Conservation (phyloP, 176 grass and related monocot genomes). For the Phyllostachys edulis region DNA sequence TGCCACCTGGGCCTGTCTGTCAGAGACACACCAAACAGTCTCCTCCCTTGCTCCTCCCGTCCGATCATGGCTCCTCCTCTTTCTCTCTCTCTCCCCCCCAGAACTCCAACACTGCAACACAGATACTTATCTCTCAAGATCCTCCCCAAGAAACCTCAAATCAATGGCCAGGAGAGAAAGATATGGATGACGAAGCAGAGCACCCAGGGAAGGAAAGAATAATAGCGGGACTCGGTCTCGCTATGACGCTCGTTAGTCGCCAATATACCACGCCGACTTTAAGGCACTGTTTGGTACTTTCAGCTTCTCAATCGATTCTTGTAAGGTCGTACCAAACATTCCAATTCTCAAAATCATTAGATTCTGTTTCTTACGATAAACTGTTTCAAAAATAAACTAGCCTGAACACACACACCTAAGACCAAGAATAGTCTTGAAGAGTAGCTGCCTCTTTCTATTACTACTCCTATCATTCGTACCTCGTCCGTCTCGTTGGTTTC, state of each 20-base stretch:
- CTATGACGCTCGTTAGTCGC: not conserved
- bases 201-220: not conserved
- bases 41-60: conserved; percentile 58
- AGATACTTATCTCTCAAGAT: not conserved
- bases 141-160: not conserved
- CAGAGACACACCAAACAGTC: conserved; percentile 73
- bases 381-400: no score
- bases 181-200: not conserved
- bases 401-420: no score
- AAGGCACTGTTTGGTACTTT: no score
- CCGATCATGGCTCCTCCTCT: conserved; percentile 25
- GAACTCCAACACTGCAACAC: not conserved
- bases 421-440: not conserved
- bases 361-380: no score
- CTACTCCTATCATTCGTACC: not conserved
- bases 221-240: not conserved
- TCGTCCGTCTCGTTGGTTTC: not conserved
- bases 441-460: not conserved
- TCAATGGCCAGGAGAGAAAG: not conserved
- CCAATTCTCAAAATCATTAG: no score
- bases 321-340: no score
- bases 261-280: not conserved
- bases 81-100: not conserved
- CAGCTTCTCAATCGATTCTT: no score
- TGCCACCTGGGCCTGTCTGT: conserved; percentile 73